Base-by-base conservation (phyloP, 768 basidiomycete genomes). In the Holtermannia corniformis region DNA sequence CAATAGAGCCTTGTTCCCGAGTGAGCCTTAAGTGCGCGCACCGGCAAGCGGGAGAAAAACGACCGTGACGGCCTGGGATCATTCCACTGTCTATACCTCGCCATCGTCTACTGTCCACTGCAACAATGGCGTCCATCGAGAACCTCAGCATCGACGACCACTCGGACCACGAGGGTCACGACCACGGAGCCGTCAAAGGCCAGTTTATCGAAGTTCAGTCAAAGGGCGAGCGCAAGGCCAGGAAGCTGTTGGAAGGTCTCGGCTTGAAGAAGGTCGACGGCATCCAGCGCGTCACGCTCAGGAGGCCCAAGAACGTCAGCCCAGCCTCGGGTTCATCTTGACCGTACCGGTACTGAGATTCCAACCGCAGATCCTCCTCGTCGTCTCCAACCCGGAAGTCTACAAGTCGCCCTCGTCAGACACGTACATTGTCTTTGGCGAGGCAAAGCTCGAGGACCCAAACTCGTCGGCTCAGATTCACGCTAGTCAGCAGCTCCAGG, bases 381-480 rank as follows among this genome's bases (percentile, higher is more conserved):
- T 96, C 55, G 80, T 99, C 64, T 82, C 87, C 50, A 78, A 84
- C 47, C 95, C 95, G 32, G 95, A 99, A 60, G 95, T 99, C 50
- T 99, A 87, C 83, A 96, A 96, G 79, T 90, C 87, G 47, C 83
- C 86, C 41, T 91, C 89, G 76, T 90, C 88, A 70, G 95, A 99
- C 76, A 89, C 86, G 75, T 96, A 99, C 79, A 89, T 99, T 71
- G 91, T 99, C 59, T 99, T 97, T 65, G 95, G 95, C 59, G 95
- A 97, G 78, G 92, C 72, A 48, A 72, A 70, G 52, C 52, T 71
- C 40, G 68, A 72, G 56, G 63, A 70, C 57, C 62, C 62, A 22
- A 47, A 32, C 32, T 67, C 62, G n/a, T 64, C 68, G 40, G 64
- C 70, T 48, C 71, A 71, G 55, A 54, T 70, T 26, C 54, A 54